Conservation (phyloP, 129 eudicot species). For the Lactuca sativa region DNA sequence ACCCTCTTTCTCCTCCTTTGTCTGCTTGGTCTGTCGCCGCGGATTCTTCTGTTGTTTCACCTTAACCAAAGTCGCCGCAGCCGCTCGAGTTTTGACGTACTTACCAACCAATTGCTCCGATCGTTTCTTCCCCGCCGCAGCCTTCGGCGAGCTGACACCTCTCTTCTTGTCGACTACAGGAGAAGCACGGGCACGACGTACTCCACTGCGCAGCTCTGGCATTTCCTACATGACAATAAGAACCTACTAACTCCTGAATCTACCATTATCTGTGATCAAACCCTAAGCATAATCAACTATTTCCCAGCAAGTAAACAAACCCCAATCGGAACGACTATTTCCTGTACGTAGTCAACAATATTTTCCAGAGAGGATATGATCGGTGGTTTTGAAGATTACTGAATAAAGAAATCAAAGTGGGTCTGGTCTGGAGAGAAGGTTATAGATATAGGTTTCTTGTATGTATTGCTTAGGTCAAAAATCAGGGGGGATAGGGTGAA, state of each 20-base stretch:
- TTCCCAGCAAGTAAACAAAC: constrained; percentile 1
- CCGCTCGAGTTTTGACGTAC: constrained; percentile 52
- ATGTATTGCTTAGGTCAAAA: constrained; percentile 25
- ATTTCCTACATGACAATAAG: constrained; percentile 26
- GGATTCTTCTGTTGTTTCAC: constrained; percentile 14
- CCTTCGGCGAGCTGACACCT: constrained; percentile 6
- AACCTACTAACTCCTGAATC: constrained; percentile 10
- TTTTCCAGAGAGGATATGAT: constrained; percentile 6
- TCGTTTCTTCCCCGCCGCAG: constrained; percentile 15
- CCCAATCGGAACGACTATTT: neutral
- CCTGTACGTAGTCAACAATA: constrained; percentile 1
- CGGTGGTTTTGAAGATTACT: constrained; percentile 19
- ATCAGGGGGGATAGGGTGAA: constrained; percentile 22
- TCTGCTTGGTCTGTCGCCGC: constrained; percentile 12
- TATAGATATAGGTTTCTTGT: constrained; percentile 7
- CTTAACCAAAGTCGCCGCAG: constrained; percentile 35
- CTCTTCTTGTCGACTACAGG: constrained; percentile 26
- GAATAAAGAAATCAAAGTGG: neutral
- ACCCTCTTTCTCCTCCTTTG: constrained; percentile 19
- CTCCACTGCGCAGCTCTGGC: constrained; percentile 56
- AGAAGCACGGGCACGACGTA: constrained; percentile 40
- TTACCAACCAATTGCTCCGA: constrained; percentile 36
- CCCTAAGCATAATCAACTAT: constrained; percentile 16
- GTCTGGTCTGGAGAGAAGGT: constrained; percentile 13
- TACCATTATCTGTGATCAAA: constrained; percentile 34